Evolutionary conservation across 2,329 filamentous ascomycete genomes (phyloP).

Genomic region (Aspergillus sp.): DNA sequence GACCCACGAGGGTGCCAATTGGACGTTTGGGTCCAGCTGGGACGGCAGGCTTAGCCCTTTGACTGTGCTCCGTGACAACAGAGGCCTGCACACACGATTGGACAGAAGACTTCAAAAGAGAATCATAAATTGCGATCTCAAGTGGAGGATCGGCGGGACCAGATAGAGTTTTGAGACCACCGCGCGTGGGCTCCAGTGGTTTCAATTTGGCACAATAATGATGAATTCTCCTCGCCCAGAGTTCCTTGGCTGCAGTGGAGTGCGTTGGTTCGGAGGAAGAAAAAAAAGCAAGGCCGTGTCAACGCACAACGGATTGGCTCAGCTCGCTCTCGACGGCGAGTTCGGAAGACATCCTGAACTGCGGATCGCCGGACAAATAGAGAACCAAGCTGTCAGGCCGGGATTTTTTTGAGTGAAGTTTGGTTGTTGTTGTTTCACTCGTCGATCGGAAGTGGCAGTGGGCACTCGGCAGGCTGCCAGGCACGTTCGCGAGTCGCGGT

Average conservation of each 20-base stretch:
- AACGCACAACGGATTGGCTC: not conserved
- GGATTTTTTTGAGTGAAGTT: not conserved
- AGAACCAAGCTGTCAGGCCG: not conserved
- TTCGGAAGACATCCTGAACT: not conserved
- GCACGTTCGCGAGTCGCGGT: not conserved
- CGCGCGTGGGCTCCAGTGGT: not conserved
- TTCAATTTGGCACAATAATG: conserved; percentile 1
- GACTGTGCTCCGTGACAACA: not conserved
- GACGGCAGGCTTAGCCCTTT: not conserved
- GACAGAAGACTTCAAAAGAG: not conserved
- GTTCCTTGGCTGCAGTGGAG: conserved; percentile 4
- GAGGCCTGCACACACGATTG: conserved; percentile 1
- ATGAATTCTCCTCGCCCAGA: conserved; percentile 5
- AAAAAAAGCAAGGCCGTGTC: not conserved
- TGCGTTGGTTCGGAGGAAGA: not conserved
- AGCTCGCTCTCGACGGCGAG: not conserved
- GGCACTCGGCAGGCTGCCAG: not conserved
- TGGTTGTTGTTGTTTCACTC: not conserved
- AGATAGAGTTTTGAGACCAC: conserved; percentile 18
- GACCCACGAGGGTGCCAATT: conserved; percentile 5
- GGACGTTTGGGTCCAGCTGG: not conserved
- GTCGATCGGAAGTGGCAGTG: not conserved
- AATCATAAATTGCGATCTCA: conserved; percentile 1
- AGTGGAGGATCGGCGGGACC: conserved; percentile 1
- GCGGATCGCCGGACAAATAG: not conserved